These are phyloP conservation scores for Coprinellus micaceus DNA, from an alignment of 768 basidiomycete species.

Conservation along the genomic window DNA sequence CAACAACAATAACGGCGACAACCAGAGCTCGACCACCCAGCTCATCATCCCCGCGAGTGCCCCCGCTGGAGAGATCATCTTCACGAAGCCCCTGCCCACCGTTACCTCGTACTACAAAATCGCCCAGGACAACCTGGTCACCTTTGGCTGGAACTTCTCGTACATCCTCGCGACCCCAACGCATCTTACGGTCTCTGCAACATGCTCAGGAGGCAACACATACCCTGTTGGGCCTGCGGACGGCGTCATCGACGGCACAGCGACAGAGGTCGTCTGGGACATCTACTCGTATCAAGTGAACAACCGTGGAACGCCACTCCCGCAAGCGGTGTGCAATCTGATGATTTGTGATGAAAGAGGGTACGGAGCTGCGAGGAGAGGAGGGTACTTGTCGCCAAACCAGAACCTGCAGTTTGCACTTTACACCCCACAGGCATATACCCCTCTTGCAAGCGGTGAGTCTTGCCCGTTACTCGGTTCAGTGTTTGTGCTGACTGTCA, in stretches of 20 bases:
- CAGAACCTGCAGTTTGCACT: slow-evolving; percentile 74
- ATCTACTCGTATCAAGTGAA: slow-evolving; percentile 67
- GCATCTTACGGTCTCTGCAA: slow-evolving; percentile 74
- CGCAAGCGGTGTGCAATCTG: slow-evolving; percentile 72
- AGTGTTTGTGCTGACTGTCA: neutral
- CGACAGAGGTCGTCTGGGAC: slow-evolving; percentile 78
- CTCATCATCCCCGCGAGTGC: slow-evolving; percentile 24
- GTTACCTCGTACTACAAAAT: slow-evolving; percentile 88
- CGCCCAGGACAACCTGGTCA: slow-evolving; percentile 65
- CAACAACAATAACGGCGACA: neutral
- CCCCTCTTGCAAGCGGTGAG: slow-evolving; percentile 44
- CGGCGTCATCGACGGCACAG: slow-evolving; percentile 66
- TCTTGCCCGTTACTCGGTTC: neutral
- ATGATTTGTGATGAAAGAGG: slow-evolving; percentile 83
- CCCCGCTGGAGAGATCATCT: slow-evolving; percentile 60
- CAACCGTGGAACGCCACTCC: slow-evolving; percentile 62
- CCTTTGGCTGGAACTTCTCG: slow-evolving; percentile 91
- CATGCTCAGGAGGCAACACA: slow-evolving; percentile 84
- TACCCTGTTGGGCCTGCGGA: slow-evolving; percentile 82
- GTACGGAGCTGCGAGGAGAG: slow-evolving; percentile 48
- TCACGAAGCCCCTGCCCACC: slow-evolving; percentile 80
- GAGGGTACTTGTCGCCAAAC: slow-evolving; percentile 69
- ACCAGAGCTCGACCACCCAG: neutral
- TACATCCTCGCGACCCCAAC: slow-evolving; percentile 66
- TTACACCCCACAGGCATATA: slow-evolving; percentile 75